Percentiles rank a stretch among this genome's conserved stretches.
phyloP scores from a whole-genome alignment of 352 stramenopile genomes.

The Phytopythium chamaehyphon region DNA sequence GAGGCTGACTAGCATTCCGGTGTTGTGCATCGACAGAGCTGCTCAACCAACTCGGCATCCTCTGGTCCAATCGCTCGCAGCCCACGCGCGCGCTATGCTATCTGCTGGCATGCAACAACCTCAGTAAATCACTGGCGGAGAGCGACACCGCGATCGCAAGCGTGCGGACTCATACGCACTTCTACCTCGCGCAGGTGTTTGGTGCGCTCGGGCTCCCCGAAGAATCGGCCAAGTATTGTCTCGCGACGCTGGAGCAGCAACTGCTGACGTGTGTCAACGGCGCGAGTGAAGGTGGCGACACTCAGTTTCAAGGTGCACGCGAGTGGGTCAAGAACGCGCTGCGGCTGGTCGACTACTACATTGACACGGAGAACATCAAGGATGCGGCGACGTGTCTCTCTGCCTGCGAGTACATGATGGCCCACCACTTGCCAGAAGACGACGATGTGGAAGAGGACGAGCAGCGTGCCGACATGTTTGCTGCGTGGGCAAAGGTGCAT shows the following conservation, averaged over 20 bases:
- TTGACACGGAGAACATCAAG: constrained; percentile 36
- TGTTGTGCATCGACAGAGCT: constrained; percentile 14
- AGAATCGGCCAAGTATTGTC: constrained; percentile 53
- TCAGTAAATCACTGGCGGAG: constrained; percentile 11
- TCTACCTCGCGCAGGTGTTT: constrained; percentile 75
- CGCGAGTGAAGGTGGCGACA: constrained; percentile 3
- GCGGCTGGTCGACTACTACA: constrained; percentile 57
- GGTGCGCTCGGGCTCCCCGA: constrained; percentile 39
- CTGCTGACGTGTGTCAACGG: constrained; percentile 15
- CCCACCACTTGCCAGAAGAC: constrained; percentile 11
- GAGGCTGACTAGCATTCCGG: constrained; percentile 1
- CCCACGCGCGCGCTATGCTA: constrained; percentile 50
- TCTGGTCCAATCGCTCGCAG: constrained; percentile 59
- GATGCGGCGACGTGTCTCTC: constrained; percentile 45
- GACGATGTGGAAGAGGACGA: constrained; percentile 19
- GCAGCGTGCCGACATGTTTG: constrained; percentile 34
- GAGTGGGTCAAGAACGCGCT: constrained; percentile 61
- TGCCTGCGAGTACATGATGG: constrained; percentile 39
- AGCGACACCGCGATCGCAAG: constrained; percentile 8
- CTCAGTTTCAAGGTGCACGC: constrained; percentile 17
- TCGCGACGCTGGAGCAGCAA: constrained; percentile 63
- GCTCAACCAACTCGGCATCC: constrained; percentile 60
- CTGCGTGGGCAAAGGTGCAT: constrained; percentile 52
- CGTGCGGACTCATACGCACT: constrained; percentile 46
- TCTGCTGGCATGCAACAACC: constrained; percentile 30